phyloP scores from a whole-genome alignment of 148 eudicot species.

The Spergularia bocconei region DNA sequence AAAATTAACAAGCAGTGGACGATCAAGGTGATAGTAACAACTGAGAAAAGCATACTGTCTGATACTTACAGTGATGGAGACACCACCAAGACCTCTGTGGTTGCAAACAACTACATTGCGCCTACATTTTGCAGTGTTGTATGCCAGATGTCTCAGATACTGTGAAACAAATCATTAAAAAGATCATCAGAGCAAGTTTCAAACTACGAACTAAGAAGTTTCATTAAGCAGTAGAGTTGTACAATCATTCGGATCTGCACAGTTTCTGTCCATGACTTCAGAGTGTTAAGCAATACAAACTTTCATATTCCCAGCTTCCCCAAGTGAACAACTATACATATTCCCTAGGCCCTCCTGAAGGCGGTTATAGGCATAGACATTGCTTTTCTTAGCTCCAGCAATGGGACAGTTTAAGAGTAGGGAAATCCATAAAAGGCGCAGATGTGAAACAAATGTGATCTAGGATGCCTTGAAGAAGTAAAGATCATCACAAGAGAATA shows the following conservation, averaged over 20 bases:
- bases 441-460: too few relatives aligned
- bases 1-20: neutral
- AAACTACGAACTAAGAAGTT: neutral
- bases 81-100: constrained; percentile 93
- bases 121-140: constrained; percentile 69
- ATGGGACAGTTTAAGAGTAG: neutral
- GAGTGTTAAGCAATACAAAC: neutral
- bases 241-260: neutral
- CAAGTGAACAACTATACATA: neutral
- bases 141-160: constrained; percentile 82
- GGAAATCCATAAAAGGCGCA: neutral
- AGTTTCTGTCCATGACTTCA: neutral
- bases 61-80: constrained; percentile 79
- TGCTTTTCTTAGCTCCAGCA: too few relatives aligned
- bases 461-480: too few relatives aligned
- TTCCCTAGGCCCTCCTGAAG: neutral
- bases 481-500: too few relatives aligned
- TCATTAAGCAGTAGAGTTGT: constrained; percentile 1
- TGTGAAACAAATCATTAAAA: constrained; percentile 28
- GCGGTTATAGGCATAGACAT: neutral
- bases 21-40: constrained; percentile 3
- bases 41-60: neutral
- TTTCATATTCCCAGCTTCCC: neutral
- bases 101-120: constrained; percentile 87
- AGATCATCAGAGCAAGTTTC: constrained; percentile 1